Percentiles rank a stretch among this genome's conserved stretches.
phyloP scores from a whole-genome alignment of 2,329 filamentous ascomycete genomes.

The Exophiala mesophila region DNA sequence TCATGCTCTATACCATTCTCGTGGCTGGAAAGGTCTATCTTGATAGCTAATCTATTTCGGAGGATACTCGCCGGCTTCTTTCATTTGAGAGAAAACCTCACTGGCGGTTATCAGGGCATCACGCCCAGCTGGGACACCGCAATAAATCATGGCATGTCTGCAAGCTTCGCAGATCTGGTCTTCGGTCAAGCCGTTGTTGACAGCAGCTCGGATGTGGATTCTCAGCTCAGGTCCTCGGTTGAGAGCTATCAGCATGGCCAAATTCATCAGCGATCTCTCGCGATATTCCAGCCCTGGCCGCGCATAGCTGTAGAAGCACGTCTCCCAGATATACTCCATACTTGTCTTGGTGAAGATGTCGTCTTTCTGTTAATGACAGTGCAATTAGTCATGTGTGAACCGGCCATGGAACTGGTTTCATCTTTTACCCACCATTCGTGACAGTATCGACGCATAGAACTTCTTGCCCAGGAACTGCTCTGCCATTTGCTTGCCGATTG shows the following conservation, averaged over 20 bases:
- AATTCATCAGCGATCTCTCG: not conserved
- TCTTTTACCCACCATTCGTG: no score
- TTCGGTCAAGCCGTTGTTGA: slow-evolving; percentile 1
- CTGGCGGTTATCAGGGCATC: slow-evolving; percentile 1
- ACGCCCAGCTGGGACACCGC: not conserved
- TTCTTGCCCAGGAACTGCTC: not conserved
- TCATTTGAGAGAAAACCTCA: not conserved
- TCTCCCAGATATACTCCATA: slow-evolving; percentile 46
- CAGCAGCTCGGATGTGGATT: not conserved
- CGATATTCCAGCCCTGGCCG: not conserved
- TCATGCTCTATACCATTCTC: no score
- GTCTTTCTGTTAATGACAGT: not conserved
- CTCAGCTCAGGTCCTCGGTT: not conserved
- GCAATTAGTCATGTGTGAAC: not conserved
- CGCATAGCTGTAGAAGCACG: slow-evolving; percentile 50
- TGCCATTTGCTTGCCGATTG: not conserved
- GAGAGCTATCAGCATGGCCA: not conserved
- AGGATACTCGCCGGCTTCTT: not conserved
- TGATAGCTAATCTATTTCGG: no score
- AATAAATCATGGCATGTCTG: slow-evolving; percentile 1
- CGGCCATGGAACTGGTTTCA: no score
- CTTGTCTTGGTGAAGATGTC: not conserved
- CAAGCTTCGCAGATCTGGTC: not conserved
- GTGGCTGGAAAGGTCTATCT: no score
- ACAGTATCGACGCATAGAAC: not conserved